Evolutionary conservation across 2,329 filamentous ascomycete species (phyloP).

Genomic region (Macrophomina phaseolina): DNA sequence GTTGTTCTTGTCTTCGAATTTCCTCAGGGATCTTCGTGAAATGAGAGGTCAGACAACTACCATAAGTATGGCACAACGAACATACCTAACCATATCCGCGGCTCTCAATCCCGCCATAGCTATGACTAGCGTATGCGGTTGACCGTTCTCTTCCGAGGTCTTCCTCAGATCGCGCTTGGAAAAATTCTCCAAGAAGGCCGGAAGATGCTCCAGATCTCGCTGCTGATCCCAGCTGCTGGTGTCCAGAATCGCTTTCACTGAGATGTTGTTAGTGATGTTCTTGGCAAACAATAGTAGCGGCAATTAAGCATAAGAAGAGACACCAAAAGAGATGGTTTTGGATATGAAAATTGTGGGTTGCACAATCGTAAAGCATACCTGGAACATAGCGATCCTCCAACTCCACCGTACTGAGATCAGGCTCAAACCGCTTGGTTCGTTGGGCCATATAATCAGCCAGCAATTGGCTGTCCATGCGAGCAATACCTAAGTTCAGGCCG

Average conservation of each 20-base stretch:
- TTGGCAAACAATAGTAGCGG: constrained; percentile 29
- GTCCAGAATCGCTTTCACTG: constrained; percentile 77
- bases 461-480: constrained; percentile 80
- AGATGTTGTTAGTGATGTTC: background rate
- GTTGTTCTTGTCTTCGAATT: constrained; percentile 78
- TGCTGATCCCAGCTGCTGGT: constrained; percentile 74
- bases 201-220: constrained; percentile 73
- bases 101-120: constrained; percentile 83
- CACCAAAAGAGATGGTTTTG: background rate
- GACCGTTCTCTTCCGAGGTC: constrained; percentile 66
- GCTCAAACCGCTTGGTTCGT: constrained; percentile 76
- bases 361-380: constrained; percentile 57
- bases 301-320: constrained; percentile 1
- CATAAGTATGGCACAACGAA: background rate
- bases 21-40: constrained; percentile 64
- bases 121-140: constrained; percentile 83
- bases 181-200: constrained; percentile 76
- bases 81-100: constrained; percentile 77
- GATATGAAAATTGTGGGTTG: background rate
- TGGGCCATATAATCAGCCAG: constrained; percentile 86
- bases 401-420: constrained; percentile 82
- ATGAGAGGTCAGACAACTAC: constrained; percentile 24
- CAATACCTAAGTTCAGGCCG: constrained; percentile 78
- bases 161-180: constrained; percentile 65
- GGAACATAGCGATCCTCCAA: constrained; percentile 81